Evolutionary conservation across 345 rosid species (phyloP), one percentile per base, ranked within the genome.

Genomic region (Eucalyptus polybractea): DNA sequence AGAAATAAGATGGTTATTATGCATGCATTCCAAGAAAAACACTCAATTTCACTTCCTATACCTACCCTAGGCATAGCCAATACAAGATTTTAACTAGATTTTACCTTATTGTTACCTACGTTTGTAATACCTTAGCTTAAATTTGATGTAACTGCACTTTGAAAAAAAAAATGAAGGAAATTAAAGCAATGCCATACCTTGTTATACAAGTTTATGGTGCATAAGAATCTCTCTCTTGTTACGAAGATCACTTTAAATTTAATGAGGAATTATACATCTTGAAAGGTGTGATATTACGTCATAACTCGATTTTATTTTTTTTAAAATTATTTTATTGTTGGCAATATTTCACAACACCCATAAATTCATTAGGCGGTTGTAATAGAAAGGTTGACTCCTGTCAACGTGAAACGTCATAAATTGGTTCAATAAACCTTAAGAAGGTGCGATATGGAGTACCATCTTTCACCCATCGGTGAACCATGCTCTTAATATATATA

Each of bases 21-120:
- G 1, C 0, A 1, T 1, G 49, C 8, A 19, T 53, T 53, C 25
- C 21, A 5, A 37, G 5, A 37, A 6, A 6, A 69, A 37, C 2
- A 33, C 25, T 72, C 24, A 33, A 33, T 72, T 33, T 69, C 22
- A 69, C 42, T 21, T 69, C 2, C 0, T 33, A 16, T 16, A 31
- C 7, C 11, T 16, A 31, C 7, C 11, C 19, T 33, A 31, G 19
- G 12, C 22, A 16, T 10, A 31, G 21, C 12, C 24, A 37, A 19
- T 10, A 72, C 11, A 2, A 33, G 27, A 65, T 27, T 62, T 62
- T 29, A 13, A 6, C 25, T 19, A 19, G 10, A 69, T 16, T 69
- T 72, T 17, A 72, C 44, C 45, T 33, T 72, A 17, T 17, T 37
- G 40, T 33, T 72, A 19, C 45, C 25, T 5, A 19, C 13, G 7